Evolutionary conservation across 2,329 filamentous ascomycete genomes (phyloP).

Genomic region (Periconia digitata): DNA sequence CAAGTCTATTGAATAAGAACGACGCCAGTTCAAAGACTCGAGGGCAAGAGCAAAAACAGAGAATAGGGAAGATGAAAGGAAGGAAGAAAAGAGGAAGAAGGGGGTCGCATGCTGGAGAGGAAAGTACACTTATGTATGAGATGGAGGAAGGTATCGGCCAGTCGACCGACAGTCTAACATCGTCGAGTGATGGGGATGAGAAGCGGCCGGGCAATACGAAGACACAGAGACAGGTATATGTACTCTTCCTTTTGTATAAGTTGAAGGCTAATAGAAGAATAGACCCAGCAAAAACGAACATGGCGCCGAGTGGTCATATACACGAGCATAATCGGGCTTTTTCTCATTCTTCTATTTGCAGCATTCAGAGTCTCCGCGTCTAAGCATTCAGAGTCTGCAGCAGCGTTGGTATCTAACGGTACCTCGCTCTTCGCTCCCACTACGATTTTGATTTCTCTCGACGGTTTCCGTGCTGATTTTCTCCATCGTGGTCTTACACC

Average conservation of each 20-base stretch:
- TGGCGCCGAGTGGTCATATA: conserved; percentile 46
- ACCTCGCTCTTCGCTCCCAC: conserved; percentile 88
- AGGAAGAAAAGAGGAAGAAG: conserved; percentile 51
- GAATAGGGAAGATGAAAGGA: conserved; percentile 14
- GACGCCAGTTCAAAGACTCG: no score
- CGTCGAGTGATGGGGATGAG: conserved; percentile 50
- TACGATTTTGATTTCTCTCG: conserved; percentile 88
- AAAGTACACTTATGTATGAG: conserved; percentile 70
- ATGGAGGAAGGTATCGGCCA: conserved; percentile 80
- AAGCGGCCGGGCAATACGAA: conserved; percentile 57
- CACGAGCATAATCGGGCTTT: conserved; percentile 53
- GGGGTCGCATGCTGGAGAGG: conserved; percentile 57
- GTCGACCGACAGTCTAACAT: conserved; percentile 48
- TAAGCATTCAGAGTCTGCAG: conserved; percentile 17
- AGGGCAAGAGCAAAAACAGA: no score
- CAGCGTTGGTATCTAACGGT: conserved; percentile 66
- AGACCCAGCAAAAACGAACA: conserved; percentile 36
- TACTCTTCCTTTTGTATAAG: neutral
- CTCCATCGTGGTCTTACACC: conserved; percentile 82
- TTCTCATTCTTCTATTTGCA: conserved; percentile 57
- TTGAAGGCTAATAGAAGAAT: conserved; percentile 34
- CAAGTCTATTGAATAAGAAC: conserved; percentile 29
- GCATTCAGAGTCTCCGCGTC: conserved; percentile 58
- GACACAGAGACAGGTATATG: conserved; percentile 37
- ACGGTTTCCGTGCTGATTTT: conserved; percentile 95